phyloP scores from a whole-genome alignment of 768 basidiomycete genomes.

The Collybia mongolica region DNA sequence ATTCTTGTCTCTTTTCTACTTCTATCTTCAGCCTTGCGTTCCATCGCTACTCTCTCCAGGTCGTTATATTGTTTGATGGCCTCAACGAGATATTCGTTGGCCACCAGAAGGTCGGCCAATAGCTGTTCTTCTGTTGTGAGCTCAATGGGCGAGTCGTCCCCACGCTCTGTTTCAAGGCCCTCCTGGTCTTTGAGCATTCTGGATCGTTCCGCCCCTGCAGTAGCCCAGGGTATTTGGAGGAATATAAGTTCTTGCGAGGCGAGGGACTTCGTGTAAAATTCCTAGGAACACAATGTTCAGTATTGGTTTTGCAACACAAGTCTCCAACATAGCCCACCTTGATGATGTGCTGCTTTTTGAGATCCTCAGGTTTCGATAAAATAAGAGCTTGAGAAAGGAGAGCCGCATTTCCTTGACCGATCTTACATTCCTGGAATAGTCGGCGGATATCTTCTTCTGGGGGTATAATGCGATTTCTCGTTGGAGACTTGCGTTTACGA shows the following conservation, averaged over 20 bases:
- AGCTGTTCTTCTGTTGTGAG: slow-evolving; percentile 74
- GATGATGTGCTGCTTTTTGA: slow-evolving; percentile 65
- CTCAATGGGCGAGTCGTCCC: slow-evolving; percentile 34
- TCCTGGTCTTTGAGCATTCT: slow-evolving; percentile 33
- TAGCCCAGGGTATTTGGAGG: slow-evolving; percentile 91
- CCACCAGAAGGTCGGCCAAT: slow-evolving; percentile 67
- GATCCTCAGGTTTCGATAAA: slow-evolving; percentile 67
- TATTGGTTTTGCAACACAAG: not conserved
- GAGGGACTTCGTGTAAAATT: slow-evolving; percentile 78
- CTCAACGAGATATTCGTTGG: slow-evolving; percentile 69
- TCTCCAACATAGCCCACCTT: slow-evolving; percentile 31
- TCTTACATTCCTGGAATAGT: slow-evolving; percentile 81
- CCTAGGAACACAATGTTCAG: slow-evolving; percentile 44
- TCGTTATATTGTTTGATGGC: slow-evolving; percentile 79
- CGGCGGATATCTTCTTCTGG: slow-evolving; percentile 83
- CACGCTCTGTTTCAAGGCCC: slow-evolving; percentile 14
- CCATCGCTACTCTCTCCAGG: slow-evolving; percentile 62
- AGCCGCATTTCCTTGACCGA: slow-evolving; percentile 79
- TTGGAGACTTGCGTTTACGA: slow-evolving; percentile 38
- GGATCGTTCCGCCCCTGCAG: slow-evolving; percentile 75
- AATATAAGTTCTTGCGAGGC: slow-evolving; percentile 82
- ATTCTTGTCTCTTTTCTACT: slow-evolving; percentile 69
- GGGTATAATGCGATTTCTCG: slow-evolving; percentile 52
- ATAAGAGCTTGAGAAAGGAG: slow-evolving; percentile 71
- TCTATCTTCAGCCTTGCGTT: slow-evolving; percentile 64